Conservation (phyloP, 2,329 filamentous ascomycete genomes). For the Fusarium sp. region DNA sequence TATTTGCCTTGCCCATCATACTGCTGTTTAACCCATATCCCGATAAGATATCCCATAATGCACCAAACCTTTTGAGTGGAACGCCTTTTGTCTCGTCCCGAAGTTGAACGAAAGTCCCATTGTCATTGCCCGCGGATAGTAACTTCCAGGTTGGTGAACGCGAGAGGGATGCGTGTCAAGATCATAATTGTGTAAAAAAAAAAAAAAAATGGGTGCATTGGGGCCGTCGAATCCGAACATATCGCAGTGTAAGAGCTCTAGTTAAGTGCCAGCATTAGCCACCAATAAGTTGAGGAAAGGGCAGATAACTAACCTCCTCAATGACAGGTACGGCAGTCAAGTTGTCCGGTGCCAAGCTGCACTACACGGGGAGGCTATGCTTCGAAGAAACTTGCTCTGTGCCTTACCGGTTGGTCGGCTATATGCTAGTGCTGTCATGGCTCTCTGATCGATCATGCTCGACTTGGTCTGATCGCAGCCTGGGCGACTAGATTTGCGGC, state of each 20-base stretch:
- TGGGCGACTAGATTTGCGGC: slow-evolving; percentile 36
- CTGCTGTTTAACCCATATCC: slow-evolving; percentile 8
- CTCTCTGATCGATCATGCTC: background rate
- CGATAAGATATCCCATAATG: background rate
- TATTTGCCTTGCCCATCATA: slow-evolving; percentile 15
- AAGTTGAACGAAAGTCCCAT: slow-evolving; percentile 25
- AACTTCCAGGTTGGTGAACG: background rate
- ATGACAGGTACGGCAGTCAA: background rate
- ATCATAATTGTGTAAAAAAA: background rate
- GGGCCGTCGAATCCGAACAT: background rate
- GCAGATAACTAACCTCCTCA: background rate
- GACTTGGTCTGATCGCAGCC: background rate
- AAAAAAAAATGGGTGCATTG: background rate
- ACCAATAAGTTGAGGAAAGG: background rate
- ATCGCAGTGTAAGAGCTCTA: background rate
- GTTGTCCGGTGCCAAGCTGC: background rate
- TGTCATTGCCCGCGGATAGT: background rate
- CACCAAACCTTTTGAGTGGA: background rate
- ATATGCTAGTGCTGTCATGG: background rate
- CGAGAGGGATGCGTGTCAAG: slow-evolving; percentile 13
- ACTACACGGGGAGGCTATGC: background rate
- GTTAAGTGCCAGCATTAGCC: background rate
- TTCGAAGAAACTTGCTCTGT: background rate
- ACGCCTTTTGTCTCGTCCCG: slow-evolving; percentile 24
- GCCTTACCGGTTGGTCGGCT: background rate